These are phyloP conservation scores for Sequoiadendron giganteum DNA, from an alignment of 75 land plant genomes.

Conservation along the genomic window DNA sequence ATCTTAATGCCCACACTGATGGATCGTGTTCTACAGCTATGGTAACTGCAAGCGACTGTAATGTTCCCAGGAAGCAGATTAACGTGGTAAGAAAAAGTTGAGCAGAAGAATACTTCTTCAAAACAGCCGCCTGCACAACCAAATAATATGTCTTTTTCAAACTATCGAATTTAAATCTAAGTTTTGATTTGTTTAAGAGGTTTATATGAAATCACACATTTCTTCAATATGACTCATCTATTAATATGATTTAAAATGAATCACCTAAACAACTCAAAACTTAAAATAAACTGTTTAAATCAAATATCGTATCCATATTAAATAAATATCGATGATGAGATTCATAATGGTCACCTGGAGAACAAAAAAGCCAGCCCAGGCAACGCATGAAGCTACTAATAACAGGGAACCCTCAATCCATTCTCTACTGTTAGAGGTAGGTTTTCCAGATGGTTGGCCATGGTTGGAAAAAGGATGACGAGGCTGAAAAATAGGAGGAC, in stretches of 20 bases:
- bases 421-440: conserved; percentile 9
- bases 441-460: not conserved
- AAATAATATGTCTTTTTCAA: not conserved
- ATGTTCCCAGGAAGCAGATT: conserved; percentile 36
- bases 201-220: too few species aligned
- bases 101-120: conserved; percentile 21
- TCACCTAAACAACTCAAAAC: too few species aligned
- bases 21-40: conserved; percentile 20
- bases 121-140: conserved; percentile 20
- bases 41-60: conserved; percentile 25
- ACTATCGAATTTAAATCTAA: not conserved
- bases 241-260: too few species aligned
- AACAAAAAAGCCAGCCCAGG: conserved; percentile 36
- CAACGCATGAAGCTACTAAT: conserved; percentile 19
- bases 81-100: conserved; percentile 37
- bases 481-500: conserved; percentile 30
- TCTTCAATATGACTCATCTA: too few species aligned
- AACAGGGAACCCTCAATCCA: conserved; percentile 35
- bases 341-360: conserved; percentile 26
- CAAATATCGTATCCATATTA: not conserved
- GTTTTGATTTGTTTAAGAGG: too few species aligned
- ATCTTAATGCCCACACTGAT: conserved; percentile 30
- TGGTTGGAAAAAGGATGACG: not conserved
- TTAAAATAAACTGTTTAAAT: too few species aligned
- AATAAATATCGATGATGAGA: not conserved